Evolutionary conservation across 306 rosid species (phyloP).

Genomic region (Crotalaria pallida): DNA sequence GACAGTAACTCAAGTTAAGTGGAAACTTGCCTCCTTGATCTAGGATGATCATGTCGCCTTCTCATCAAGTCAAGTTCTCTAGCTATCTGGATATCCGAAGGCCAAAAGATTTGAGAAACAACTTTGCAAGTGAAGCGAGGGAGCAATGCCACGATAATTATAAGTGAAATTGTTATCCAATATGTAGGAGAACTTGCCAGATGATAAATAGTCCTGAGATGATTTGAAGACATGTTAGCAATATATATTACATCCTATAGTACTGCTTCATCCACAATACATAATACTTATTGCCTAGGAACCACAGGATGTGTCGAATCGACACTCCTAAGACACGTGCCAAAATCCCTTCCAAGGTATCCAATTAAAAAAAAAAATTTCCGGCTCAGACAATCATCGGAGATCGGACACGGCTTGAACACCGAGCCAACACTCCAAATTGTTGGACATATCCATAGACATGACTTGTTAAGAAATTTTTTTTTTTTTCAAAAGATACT

Average conservation of each 20-base stretch:
- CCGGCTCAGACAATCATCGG: no score
- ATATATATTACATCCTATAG: slow-evolving; percentile 14
- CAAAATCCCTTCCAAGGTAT: no score
- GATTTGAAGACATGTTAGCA: slow-evolving; percentile 25
- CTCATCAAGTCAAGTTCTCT: slow-evolving; percentile 63
- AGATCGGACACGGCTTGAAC: no score
- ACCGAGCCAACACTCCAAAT: no score
- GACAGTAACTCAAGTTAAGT: slow-evolving; percentile 32
- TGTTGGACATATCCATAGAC: no score
- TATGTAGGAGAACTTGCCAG: slow-evolving; percentile 66
- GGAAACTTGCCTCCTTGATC: slow-evolving; percentile 49
- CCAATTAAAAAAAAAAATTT: no score
- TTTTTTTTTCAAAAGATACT: no score
- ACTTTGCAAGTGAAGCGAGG: slow-evolving; percentile 80
- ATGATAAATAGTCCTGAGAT: slow-evolving; percentile 74
- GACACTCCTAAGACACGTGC: no score
- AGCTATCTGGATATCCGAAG: slow-evolving; percentile 90
- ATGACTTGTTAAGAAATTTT: no score
- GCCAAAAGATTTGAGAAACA: slow-evolving; percentile 68
- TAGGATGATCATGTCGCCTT: slow-evolving; percentile 22
- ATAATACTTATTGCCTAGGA: slow-evolving; percentile 11
- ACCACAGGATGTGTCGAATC: no score
- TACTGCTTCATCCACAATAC: slow-evolving; percentile 2
- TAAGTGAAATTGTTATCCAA: slow-evolving; percentile 78
- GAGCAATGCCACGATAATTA: slow-evolving; percentile 68